These are phyloP conservation scores for Ramularia endophylla DNA, from an alignment of 2,329 filamentous ascomycete genomes.

Conservation along the genomic window DNA sequence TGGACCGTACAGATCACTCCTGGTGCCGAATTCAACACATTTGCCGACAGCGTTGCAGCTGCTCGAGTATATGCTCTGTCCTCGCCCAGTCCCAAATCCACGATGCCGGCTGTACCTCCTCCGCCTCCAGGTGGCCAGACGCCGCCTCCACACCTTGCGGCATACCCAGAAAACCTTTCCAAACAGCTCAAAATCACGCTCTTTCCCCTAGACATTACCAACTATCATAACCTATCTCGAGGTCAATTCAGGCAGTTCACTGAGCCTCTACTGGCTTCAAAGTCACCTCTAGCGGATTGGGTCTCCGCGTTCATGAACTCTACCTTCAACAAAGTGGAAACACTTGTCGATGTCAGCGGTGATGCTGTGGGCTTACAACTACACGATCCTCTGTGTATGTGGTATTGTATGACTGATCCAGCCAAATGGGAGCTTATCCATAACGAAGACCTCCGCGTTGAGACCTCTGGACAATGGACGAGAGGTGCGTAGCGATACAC, in stretches of 20 bases:
- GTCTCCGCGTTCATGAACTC: slow-evolving; percentile 38
- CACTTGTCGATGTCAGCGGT: slow-evolving; percentile 31
- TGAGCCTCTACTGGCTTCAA: slow-evolving; percentile 21
- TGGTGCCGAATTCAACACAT: slow-evolving; percentile 90
- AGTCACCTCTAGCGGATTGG: slow-evolving; percentile 43
- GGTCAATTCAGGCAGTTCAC: slow-evolving; percentile 33
- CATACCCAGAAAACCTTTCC: slow-evolving; percentile 39
- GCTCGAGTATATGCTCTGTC: slow-evolving; percentile 46
- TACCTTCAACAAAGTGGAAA: slow-evolving; percentile 42
- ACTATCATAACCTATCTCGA: slow-evolving; percentile 37
- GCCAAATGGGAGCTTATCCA: slow-evolving; percentile 33
- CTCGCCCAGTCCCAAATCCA: slow-evolving; percentile 60
- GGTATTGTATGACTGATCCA: slow-evolving; percentile 29
- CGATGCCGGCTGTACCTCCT: slow-evolving; percentile 65
- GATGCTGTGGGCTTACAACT: slow-evolving; percentile 37
- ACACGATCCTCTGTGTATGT: slow-evolving; percentile 41
- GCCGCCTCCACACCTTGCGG: slow-evolving; percentile 28
- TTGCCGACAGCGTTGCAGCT: slow-evolving; percentile 61
- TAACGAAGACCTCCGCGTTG: slow-evolving; percentile 78
- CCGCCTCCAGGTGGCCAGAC: slow-evolving; percentile 22
- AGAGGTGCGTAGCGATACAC: slow-evolving; percentile 36
- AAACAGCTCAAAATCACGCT: slow-evolving; percentile 40
- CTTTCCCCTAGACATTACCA: slow-evolving; percentile 46
- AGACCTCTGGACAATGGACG: slow-evolving; percentile 92
- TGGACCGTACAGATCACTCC: slow-evolving; percentile 53